These are phyloP conservation scores for Trichoderma semiorbis DNA, from an alignment of 2,329 filamentous ascomycete species.

Conservation along the genomic window DNA sequence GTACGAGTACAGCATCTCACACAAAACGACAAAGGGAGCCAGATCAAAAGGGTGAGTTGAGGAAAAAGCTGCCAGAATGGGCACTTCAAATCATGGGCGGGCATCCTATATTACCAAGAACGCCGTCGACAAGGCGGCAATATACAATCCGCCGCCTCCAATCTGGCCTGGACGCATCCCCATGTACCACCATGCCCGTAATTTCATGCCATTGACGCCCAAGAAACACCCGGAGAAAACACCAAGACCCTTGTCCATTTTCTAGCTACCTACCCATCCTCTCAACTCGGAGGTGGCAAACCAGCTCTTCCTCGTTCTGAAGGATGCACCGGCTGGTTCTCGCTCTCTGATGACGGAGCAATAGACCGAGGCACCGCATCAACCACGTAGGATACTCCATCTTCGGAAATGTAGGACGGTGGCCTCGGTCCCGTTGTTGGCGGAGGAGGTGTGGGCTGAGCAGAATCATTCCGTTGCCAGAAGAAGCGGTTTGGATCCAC, in stretches of 20 bases:
- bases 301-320: conserved; percentile 39
- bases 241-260: background rate
- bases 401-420: conserved; percentile 73
- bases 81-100: background rate
- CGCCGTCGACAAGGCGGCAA: background rate
- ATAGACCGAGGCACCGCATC: conserved; percentile 60
- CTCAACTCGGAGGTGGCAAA: conserved; percentile 17
- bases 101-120: conserved; percentile 14
- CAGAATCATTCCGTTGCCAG: conserved; percentile 65
- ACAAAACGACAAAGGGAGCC: background rate
- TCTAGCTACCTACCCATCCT: background rate
- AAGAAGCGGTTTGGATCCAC: conserved; percentile 78
- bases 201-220: background rate
- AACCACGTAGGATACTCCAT: conserved; percentile 69
- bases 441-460: conserved; percentile 24
- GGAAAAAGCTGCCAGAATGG: background rate
- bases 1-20: background rate
- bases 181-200: background rate
- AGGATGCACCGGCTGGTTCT: conserved; percentile 46
- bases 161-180: background rate
- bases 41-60: background rate
- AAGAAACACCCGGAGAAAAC: background rate
- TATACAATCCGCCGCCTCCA: background rate
- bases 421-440: conserved; percentile 48
- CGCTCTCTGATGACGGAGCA: conserved; percentile 54